A percentile compares a stretch with the other conserved stretches of the same genome.
Conservation (phyloP, 306 rosid genomes). For the Biancaea sappan region DNA sequence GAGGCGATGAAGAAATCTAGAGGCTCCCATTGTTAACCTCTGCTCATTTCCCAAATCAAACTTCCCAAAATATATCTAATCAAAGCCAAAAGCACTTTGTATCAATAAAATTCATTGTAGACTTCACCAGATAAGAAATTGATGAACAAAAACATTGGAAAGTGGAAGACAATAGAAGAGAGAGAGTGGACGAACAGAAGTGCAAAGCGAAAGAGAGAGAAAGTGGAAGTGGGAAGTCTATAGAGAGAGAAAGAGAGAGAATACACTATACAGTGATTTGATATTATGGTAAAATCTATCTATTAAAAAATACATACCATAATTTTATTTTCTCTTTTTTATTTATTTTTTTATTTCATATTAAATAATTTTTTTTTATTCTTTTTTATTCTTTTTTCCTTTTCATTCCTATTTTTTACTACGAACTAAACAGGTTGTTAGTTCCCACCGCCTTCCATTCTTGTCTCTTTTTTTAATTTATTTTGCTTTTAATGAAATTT, state of each 20-base stretch:
- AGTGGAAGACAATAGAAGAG: slow-evolving; percentile 28
- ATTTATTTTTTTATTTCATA: too few relatives aligned
- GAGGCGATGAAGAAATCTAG: slow-evolving; percentile 99
- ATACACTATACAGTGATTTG: too few relatives aligned
- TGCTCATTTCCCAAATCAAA: slow-evolving; percentile 74
- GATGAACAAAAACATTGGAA: neutral
- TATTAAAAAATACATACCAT: too few relatives aligned
- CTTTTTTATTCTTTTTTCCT: too few relatives aligned
- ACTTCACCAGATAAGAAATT: slow-evolving; percentile 25
- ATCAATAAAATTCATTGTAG: slow-evolving; percentile 1
- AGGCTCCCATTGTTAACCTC: slow-evolving; percentile 89
- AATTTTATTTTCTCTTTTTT: too few relatives aligned
- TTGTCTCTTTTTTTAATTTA: too few relatives aligned
- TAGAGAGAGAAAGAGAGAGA: slow-evolving; percentile 22
- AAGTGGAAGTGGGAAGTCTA: neutral
- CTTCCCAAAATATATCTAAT: slow-evolving; percentile 50
- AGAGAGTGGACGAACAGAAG: neutral
- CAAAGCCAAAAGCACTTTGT: slow-evolving; percentile 2
- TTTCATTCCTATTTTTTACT: too few relatives aligned
- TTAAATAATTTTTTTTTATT: too few relatives aligned
- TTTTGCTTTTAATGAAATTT: too few relatives aligned
- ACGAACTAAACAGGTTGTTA: too few relatives aligned
- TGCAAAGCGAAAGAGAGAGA: slow-evolving; percentile 13
- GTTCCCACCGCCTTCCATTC: too few relatives aligned
- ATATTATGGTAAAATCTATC: too few relatives aligned